phyloP scores from a whole-genome alignment of 2,329 filamentous ascomycete genomes.

The Tolypocladium capitatum region DNA sequence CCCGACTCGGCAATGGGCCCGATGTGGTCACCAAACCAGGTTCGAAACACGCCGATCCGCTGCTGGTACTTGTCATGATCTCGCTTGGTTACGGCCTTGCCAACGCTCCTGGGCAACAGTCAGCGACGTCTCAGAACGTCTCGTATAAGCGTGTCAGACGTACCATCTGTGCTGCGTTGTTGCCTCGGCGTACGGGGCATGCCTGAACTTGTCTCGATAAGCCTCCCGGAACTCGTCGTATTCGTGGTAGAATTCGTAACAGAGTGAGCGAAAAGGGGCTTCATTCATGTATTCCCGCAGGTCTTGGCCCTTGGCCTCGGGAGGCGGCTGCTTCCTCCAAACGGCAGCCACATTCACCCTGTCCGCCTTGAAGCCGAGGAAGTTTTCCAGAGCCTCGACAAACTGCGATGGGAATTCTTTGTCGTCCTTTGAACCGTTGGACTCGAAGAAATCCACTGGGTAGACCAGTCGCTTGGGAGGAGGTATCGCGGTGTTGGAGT shows the following conservation, averaged over 20 bases:
- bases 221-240: conserved; percentile 15
- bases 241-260: conserved; percentile 18
- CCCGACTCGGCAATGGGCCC: conserved; percentile 7
- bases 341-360: conserved; percentile 6
- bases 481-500: background rate
- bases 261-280: conserved; percentile 17
- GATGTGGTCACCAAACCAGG: conserved; percentile 19
- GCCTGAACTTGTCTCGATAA: conserved; percentile 12
- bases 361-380: conserved; percentile 8
- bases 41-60: conserved; percentile 14
- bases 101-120: conserved; percentile 10
- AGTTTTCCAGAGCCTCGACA: conserved; percentile 11
- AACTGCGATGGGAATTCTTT: conserved; percentile 9
- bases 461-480: conserved; percentile 12
- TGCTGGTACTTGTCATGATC: conserved; percentile 9
- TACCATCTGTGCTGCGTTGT: conserved; percentile 17
- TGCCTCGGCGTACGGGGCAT: conserved; percentile 15
- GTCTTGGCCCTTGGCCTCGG: conserved; percentile 7
- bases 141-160: background rate
- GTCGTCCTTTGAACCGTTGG: conserved; percentile 1
- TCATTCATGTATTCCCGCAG: conserved; percentile 16
- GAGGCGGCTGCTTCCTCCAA: conserved; percentile 12
- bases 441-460: conserved; percentile 10
- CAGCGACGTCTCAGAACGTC: background rate
- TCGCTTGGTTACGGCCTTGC: conserved; percentile 10